Evolutionary conservation across 2,329 filamentous ascomycete species (phyloP).

Genomic region (Alternaria conjuncta): DNA sequence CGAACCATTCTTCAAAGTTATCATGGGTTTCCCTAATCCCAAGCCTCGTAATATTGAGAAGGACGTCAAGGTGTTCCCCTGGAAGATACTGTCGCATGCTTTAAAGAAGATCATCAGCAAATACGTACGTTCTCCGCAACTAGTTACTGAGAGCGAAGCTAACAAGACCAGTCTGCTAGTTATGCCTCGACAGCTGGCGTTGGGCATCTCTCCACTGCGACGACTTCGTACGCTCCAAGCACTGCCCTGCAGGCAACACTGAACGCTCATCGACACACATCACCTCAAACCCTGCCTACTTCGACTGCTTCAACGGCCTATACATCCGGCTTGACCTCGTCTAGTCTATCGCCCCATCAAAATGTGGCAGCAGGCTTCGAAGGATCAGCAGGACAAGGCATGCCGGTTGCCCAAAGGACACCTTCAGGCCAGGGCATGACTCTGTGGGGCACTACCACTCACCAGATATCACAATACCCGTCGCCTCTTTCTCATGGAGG

Average conservation of each 20-base stretch:
- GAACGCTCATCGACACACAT: constrained; percentile 56
- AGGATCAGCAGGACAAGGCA: constrained; percentile 46
- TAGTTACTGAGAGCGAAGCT: constrained; percentile 39
- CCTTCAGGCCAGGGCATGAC: constrained; percentile 43
- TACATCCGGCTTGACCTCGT: constrained; percentile 50
- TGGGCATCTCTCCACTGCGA: constrained; percentile 51
- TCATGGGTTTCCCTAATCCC: constrained; percentile 95
- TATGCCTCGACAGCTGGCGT: constrained; percentile 69
- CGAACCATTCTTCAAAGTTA: constrained; percentile 98
- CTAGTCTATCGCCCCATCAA: constrained; percentile 54
- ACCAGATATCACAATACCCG: constrained; percentile 45
- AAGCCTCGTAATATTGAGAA: constrained; percentile 99
- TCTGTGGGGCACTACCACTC: constrained; percentile 41
- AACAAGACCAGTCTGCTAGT: constrained; percentile 64
- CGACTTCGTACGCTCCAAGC: constrained; percentile 46
- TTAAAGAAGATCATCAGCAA: constrained; percentile 99
- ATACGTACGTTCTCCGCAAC: constrained; percentile 67
- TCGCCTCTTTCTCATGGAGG: constrained; percentile 36
- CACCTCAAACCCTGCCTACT: constrained; percentile 57
- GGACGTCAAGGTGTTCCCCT: constrained; percentile 97
- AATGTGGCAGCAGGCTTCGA: constrained; percentile 49
- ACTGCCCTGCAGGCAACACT: constrained; percentile 57
- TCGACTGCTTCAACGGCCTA: constrained; percentile 54
- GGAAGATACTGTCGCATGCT: constrained; percentile 85
- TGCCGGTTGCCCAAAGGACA: constrained; percentile 43